Base-by-base conservation (phyloP, 257 asterid genomes). In the Capsicum pubescens region DNA sequence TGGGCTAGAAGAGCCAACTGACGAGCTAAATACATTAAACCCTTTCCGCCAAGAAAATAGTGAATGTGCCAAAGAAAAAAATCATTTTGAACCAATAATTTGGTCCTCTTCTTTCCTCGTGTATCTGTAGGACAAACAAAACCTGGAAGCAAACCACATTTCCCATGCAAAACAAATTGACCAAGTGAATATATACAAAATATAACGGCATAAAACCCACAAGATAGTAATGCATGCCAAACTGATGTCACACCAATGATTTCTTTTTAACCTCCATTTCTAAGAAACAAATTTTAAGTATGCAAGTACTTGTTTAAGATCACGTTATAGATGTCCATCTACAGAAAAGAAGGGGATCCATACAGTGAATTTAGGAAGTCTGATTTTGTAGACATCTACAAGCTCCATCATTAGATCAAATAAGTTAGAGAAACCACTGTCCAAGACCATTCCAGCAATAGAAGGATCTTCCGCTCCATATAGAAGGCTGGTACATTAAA, bases 391-490 rank as follows among this genome's bases (percentile, higher is more conserved):
- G 57, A 96, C 94, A 84, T 94, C 97, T 48, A 97, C 99, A 83
- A 94, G 98, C 84, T 96, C 99, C 93, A 96, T 89, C 99, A 96
- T 96, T 85, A 96, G 97, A 90, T 90, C 88, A 89, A 92, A 96
- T 89, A 96, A 90, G 86, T 94, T 96, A 77, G 99, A 94, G 94
- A 96, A 96, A 83, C 98, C 98, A 86, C 99, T 96, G 88, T 96
- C 99, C 90, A 96, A 88, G 90, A 96, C 99, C 97, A 96, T 93
- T 87, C 99, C 99, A 83, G 98, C 99, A 84, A 96, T 91, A 68
- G 98, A 94, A 85, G 99, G 99, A 86, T 96, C 99, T 90, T 94
- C 98, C 35, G 98, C 98, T 89, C 98, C 98, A 87, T 96, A 96
- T 69, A 96, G 97, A 88, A 96, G 99, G 92, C 99, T 96, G 93